phyloP scores from a whole-genome alignment of 2,329 filamentous ascomycete species.

The Diaporthe capsici region DNA sequence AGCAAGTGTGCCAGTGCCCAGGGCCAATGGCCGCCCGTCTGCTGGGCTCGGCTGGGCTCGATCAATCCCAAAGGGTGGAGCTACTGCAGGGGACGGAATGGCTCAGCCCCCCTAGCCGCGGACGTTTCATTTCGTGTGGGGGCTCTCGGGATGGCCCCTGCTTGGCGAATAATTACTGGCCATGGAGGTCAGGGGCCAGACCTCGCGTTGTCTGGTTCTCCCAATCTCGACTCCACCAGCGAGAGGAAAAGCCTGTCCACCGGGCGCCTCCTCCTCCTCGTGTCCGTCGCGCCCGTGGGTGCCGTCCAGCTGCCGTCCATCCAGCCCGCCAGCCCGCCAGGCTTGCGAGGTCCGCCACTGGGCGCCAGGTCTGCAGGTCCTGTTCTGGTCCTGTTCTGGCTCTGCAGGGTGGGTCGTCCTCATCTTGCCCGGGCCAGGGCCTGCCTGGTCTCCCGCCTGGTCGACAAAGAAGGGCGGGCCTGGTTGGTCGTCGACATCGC shows the following conservation, averaged over 20 bases:
- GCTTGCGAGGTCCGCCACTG: background rate
- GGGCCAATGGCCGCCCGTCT: conserved; percentile 33
- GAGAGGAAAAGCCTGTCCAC: conserved; percentile 9
- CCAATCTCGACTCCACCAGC: conserved; percentile 34
- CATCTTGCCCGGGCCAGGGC: conserved; percentile 28
- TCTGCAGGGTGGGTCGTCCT: conserved; percentile 11
- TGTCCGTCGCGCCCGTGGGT: conserved; percentile 6
- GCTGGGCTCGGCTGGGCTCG: conserved; percentile 14
- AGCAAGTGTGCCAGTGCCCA: background rate
- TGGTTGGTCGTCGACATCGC: conserved; percentile 35
- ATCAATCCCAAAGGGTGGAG: conserved; percentile 27
- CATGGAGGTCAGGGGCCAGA: conserved; percentile 38
- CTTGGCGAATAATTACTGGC: conserved; percentile 28
- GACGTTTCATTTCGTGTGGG: conserved; percentile 40
- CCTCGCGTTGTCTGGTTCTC: conserved; percentile 34
- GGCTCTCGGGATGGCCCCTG: conserved; percentile 33
- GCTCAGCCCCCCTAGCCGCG: conserved; percentile 37
- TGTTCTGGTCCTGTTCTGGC: too few relatives aligned
- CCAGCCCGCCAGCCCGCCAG: conserved; percentile 1
- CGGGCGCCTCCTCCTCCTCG: conserved; percentile 12
- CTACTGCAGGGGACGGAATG: conserved; percentile 38
- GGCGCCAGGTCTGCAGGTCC: background rate
- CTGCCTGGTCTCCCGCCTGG: conserved; percentile 31
- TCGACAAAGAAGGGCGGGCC: conserved; percentile 23
- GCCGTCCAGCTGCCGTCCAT: background rate